phyloP scores from a whole-genome alignment of 805 yeast genomes.

The Teunomyces aglyptinius region DNA sequence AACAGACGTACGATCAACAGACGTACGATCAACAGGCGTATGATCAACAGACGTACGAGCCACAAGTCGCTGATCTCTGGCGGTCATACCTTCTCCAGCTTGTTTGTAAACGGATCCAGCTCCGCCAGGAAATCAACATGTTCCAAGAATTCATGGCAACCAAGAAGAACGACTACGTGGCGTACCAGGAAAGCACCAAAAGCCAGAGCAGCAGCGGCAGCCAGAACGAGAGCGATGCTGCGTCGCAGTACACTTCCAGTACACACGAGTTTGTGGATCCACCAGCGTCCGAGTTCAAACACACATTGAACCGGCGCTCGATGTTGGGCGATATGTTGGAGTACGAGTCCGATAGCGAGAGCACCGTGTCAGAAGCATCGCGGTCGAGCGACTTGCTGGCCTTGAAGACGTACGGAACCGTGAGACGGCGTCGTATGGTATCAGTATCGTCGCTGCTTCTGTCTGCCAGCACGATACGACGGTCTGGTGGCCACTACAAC shows the following conservation, averaged over 20 bases:
- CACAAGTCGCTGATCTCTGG: conserved; percentile 27
- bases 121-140: conserved; percentile 39
- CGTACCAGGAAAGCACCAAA: neutral
- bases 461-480: conserved; percentile 6
- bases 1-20: too few relatives aligned
- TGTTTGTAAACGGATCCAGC: conserved; percentile 34
- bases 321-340: conserved; percentile 46
- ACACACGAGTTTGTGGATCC: conserved; percentile 9
- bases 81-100: conserved; percentile 33
- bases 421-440: neutral
- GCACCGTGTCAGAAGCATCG: neutral
- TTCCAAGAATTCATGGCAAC: conserved; percentile 25
- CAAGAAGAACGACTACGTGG: neutral
- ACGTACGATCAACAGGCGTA: conserved; percentile 5
- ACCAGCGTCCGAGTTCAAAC: conserved; percentile 25
- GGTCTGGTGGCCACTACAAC: conserved; percentile 9
- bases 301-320: conserved; percentile 34
- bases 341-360: conserved; percentile 31
- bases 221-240: neutral
- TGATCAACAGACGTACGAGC: neutral
- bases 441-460: conserved; percentile 2
- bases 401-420: conserved; percentile 1
- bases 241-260: neutral
- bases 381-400: neutral
- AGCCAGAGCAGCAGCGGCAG: neutral